phyloP scores from a whole-genome alignment of 768 basidiomycete genomes.

The Russula earlei region DNA sequence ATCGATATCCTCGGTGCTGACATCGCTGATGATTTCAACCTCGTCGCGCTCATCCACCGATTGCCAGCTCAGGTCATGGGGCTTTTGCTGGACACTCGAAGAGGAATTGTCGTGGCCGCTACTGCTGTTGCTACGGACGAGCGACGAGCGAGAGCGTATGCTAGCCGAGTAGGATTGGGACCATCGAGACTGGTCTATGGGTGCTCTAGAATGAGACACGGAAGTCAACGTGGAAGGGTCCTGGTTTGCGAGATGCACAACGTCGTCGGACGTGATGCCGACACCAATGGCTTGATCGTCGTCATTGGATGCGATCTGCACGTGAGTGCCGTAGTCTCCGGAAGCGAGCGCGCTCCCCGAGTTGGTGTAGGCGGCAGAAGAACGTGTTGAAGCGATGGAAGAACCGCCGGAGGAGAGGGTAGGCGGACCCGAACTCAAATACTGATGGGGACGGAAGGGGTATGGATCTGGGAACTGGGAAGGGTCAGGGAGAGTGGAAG shows the following conservation, averaged over 20 bases:
- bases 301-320: constrained; percentile 52
- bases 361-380: constrained; percentile 71
- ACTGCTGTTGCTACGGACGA: constrained; percentile 39
- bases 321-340: constrained; percentile 48
- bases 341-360: constrained; percentile 53
- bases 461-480: constrained; percentile 66
- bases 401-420: constrained; percentile 64
- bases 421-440: constrained; percentile 38
- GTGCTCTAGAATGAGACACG: constrained; percentile 38
- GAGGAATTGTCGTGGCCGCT: constrained; percentile 32
- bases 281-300: constrained; percentile 48
- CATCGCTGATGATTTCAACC: constrained; percentile 44
- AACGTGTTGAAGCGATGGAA: constrained; percentile 61
- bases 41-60: constrained; percentile 65
- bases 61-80: constrained; percentile 70
- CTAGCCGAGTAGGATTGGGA: constrained; percentile 61
- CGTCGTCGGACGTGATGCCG: constrained; percentile 58
- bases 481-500: constrained; percentile 49
- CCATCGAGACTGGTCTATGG: constrained; percentile 59
- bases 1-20: constrained; percentile 39
- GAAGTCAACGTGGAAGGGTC: constrained; percentile 39
- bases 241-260: constrained; percentile 50
- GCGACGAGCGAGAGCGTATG: constrained; percentile 62
- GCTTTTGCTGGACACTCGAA: constrained; percentile 48
- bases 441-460: constrained; percentile 45